Percentiles rank a stretch among this genome's conserved stretches.
Conservation (phyloP, 2,329 filamentous ascomycete genomes). For the Didymella lethalis region DNA sequence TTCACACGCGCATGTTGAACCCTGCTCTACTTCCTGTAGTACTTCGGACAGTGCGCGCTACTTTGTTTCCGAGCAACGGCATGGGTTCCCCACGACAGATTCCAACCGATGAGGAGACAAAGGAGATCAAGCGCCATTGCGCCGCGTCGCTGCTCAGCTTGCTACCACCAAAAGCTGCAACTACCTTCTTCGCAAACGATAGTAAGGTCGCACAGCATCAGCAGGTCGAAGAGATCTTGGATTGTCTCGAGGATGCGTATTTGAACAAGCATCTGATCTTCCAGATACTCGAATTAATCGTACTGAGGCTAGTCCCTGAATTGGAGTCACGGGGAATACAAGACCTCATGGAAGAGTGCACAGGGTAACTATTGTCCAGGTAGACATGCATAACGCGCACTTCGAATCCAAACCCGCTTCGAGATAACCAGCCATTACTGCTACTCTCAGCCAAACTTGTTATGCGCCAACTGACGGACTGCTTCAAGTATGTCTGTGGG, state of each 20-base stretch:
- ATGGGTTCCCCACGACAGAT: slow-evolving; percentile 70
- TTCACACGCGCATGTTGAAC: slow-evolving; percentile 54
- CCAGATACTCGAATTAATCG: slow-evolving; percentile 77
- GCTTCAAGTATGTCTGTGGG: too few relatives aligned
- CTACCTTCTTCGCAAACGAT: slow-evolving; percentile 41
- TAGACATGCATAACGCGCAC: slow-evolving; percentile 2
- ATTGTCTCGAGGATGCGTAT: slow-evolving; percentile 81
- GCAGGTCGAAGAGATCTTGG: slow-evolving; percentile 67
- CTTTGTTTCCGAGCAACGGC: slow-evolving; percentile 86
- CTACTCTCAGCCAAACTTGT: background rate
- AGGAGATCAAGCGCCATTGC: slow-evolving; percentile 71
- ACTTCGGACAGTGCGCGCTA: slow-evolving; percentile 74
- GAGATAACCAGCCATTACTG: background rate
- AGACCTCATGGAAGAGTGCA: slow-evolving; percentile 77
- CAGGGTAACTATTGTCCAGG: slow-evolving; percentile 51
- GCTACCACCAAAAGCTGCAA: slow-evolving; percentile 56
- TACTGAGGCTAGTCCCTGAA: slow-evolving; percentile 87
- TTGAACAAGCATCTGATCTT: slow-evolving; percentile 94
- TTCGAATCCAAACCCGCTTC: background rate
- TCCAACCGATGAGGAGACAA: slow-evolving; percentile 66
- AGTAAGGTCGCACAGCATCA: slow-evolving; percentile 66
- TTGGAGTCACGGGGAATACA: slow-evolving; percentile 73
- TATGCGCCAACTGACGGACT: background rate
- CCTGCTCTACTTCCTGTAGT: slow-evolving; percentile 55
- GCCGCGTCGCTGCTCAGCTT: slow-evolving; percentile 64